Conservation (phyloP, 257 asterid species). For the Nicotiana knightiana region DNA sequence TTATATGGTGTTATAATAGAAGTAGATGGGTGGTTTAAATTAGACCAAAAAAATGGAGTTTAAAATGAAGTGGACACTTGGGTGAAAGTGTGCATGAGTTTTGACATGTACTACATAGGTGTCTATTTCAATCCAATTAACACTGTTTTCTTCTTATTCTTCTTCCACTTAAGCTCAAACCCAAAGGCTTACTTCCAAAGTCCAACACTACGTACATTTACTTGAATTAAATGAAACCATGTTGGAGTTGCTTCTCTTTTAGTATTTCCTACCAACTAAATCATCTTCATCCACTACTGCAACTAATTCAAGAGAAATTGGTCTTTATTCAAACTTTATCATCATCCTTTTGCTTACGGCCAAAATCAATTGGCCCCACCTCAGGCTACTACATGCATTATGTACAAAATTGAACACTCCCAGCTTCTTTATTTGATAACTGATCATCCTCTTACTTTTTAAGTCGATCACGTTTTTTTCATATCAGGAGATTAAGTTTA, state of each 20-base stretch:
- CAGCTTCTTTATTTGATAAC: not conserved
- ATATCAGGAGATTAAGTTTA: too few relatives aligned
- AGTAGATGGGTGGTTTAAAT: not conserved
- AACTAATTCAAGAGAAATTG: not conserved
- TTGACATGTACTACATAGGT: constrained; percentile 65
- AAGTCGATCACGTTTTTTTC: not conserved
- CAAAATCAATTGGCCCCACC: constrained; percentile 6
- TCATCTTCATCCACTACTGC: not conserved
- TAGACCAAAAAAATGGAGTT: not conserved
- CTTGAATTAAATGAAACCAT: not conserved
- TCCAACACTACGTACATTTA: not conserved
- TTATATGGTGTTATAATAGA: not conserved
- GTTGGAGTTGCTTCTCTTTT: not conserved
- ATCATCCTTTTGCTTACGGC: not conserved
- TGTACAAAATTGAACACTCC: not conserved
- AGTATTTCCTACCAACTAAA: not conserved
- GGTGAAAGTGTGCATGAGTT: constrained; percentile 51
- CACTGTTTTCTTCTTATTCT: constrained; percentile 3
- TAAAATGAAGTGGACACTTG: constrained; percentile 55
- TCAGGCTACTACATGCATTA: not conserved
- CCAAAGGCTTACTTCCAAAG: not conserved
- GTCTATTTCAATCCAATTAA: constrained; percentile 6
- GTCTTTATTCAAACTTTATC: not conserved
- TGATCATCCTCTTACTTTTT: not conserved
- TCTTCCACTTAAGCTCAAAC: not conserved